Evolutionary conservation across 768 basidiomycete species (phyloP), one percentile per base, ranked within the genome.

Genomic region (Boletus bicolor): DNA sequence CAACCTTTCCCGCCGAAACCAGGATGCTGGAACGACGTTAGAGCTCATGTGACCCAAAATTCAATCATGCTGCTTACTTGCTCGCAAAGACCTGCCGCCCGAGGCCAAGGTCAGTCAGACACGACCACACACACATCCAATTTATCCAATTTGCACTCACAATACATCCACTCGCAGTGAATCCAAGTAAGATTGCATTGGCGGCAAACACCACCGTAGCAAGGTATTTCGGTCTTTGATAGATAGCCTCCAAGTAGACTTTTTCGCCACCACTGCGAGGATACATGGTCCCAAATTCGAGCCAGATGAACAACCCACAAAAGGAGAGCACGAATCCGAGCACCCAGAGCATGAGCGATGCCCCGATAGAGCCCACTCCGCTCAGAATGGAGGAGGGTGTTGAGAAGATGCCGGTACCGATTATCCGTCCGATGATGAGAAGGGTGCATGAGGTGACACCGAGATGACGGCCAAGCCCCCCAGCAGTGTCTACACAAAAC

Each of bases 401-500:
- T 1, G 82, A 82, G 69, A 84, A 85, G 56, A 85, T 84, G n/a
- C 82, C 83, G 0, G 83, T 85, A 0, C 83, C 82, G 58, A 84
- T 83, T 54, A 85, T 82, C 26, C 76, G 75, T 0, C 82, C 82
- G 28, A 83, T 76, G 36, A 82, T 82, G 19, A 82, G 71, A 59
- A 83, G 75, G 0, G 82, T 83, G 56, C 82, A 83, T 43, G 77
- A 80, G 54, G 79, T 79, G 2, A 83, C 75, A 10, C 82, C 82
- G 0, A 83, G 70, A 61, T 84, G 81, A 39, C 82, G 76, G 3
- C 82, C 81, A 68, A 83, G 80, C 8, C 82, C 82, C 21, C 82
- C 82, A 5, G 79, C 79, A 4, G 76, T 69, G 57, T 76, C 82
- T 81, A 48, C 2, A 17, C 7, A 28, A n/a, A 30, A 26, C 14